Evolutionary conservation across 306 rosid genomes (phyloP).

Genomic region (Pyrus betulifolia): DNA sequence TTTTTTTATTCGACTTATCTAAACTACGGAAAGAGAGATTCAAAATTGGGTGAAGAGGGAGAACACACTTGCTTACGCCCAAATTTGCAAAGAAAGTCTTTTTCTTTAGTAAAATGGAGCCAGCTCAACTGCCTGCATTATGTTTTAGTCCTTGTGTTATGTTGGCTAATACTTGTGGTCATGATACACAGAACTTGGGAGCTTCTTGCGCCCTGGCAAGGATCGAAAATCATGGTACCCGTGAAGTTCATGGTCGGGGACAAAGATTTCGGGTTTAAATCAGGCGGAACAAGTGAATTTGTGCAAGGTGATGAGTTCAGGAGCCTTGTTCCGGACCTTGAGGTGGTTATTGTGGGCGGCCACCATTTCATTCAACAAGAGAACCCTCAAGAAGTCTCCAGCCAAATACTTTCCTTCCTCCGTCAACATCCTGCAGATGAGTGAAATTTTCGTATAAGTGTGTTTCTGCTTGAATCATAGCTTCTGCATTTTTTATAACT

Average conservation of each 20-base stretch:
- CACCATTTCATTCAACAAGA: constrained; percentile 33
- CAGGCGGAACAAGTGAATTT: constrained; percentile 24
- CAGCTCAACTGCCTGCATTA: background rate
- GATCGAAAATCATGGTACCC: constrained; percentile 24
- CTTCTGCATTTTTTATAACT: background rate
- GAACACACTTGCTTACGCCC: background rate
- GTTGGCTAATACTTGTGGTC: background rate
- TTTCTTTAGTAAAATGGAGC: background rate
- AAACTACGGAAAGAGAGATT: background rate
- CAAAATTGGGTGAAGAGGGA: background rate
- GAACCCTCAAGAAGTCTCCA: constrained; percentile 30
- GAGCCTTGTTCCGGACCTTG: constrained; percentile 34
- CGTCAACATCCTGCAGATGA: constrained; percentile 9
- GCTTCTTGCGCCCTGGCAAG: constrained; percentile 46
- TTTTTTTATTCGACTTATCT: background rate
- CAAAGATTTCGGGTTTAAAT: constrained; percentile 28
- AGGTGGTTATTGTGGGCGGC: constrained; percentile 32
- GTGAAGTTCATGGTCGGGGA: constrained; percentile 30
- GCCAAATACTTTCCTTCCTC: constrained; percentile 28
- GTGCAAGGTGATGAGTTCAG: constrained; percentile 32
- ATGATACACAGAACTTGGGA: constrained; percentile 36
- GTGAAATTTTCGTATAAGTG: background rate
- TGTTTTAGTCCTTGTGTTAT: background rate
- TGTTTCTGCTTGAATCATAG: background rate
- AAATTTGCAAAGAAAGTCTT: too few species aligned